Evolutionary conservation across 306 rosid genomes (phyloP).

Genomic region (Begonia fuchsioides): DNA sequence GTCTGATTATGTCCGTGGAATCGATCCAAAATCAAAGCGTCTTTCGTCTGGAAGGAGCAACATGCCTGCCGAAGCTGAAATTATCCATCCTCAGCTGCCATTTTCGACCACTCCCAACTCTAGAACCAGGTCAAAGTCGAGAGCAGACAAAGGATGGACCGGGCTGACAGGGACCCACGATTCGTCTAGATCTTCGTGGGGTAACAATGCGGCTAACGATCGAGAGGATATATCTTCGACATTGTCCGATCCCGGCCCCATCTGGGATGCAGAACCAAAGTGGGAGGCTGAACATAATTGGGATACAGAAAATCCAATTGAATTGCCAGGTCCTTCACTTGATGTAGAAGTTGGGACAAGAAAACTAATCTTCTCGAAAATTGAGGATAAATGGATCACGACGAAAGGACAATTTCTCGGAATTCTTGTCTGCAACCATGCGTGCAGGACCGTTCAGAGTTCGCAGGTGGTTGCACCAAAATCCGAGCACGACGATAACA

Average conservation of each 20-base stretch:
- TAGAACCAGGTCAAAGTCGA: constrained; percentile 87
- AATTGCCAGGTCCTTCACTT: constrained; percentile 71
- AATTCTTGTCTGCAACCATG: constrained; percentile 92
- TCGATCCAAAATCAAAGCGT: constrained; percentile 88
- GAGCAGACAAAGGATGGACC: constrained; percentile 82
- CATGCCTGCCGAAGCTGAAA: constrained; percentile 80
- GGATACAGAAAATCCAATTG: constrained; percentile 83
- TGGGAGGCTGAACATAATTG: constrained; percentile 83
- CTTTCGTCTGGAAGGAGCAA: constrained; percentile 69
- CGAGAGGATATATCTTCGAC: constrained; percentile 95
- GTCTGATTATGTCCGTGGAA: constrained; percentile 86
- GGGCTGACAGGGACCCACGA: constrained; percentile 77
- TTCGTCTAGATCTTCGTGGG: constrained; percentile 69
- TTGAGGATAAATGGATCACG: constrained; percentile 69
- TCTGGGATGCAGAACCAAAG: constrained; percentile 95
- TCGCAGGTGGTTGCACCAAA: constrained; percentile 96
- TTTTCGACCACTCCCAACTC: constrained; percentile 88
- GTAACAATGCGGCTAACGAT: constrained; percentile 47
- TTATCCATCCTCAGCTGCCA: constrained; percentile 79
- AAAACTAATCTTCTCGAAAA: constrained; percentile 40
- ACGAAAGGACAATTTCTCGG: constrained; percentile 77
- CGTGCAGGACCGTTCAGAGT: constrained; percentile 89
- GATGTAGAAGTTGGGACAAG: constrained; percentile 39
- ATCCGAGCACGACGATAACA: constrained; percentile 72
- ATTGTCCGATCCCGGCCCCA: constrained; percentile 96